These are phyloP conservation scores for Exutisphaerella laricina DNA, from an alignment of 2,329 filamentous ascomycete genomes.

Conservation along the genomic window DNA sequence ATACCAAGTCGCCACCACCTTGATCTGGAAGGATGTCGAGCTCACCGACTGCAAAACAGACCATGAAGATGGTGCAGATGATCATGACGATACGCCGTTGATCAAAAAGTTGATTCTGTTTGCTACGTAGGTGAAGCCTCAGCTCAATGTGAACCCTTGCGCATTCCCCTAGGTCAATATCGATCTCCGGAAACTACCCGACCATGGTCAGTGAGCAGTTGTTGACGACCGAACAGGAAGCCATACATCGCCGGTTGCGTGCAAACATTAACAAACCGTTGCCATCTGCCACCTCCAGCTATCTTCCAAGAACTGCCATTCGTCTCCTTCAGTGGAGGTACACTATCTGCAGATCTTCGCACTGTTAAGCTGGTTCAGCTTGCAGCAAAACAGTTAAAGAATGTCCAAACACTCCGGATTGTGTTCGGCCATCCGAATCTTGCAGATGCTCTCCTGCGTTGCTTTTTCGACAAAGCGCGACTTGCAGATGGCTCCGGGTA, in stretches of 20 bases:
- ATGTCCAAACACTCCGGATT: constrained; percentile 42
- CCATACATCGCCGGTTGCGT: constrained; percentile 40
- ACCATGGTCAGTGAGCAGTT: no score
- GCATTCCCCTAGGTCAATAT: no score
- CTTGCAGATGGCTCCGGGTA: constrained; percentile 22
- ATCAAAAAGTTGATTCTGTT: constrained; percentile 40
- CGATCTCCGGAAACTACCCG: no score
- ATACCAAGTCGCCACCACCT: constrained; percentile 34
- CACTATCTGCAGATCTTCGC: constrained; percentile 37
- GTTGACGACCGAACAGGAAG: constrained; percentile 23
- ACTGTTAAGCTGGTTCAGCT: constrained; percentile 37
- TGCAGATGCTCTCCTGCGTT: constrained; percentile 36
- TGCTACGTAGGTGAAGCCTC: constrained; percentile 33
- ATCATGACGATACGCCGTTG: constrained; percentile 41
- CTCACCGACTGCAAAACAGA: constrained; percentile 37
- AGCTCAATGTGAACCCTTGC: no score
- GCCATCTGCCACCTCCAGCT: constrained; percentile 42
- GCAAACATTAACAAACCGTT: constrained; percentile 41
- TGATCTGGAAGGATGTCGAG: constrained; percentile 39
- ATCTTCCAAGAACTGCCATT: constrained; percentile 41
- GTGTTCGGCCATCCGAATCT: constrained; percentile 42
- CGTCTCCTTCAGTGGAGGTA: constrained; percentile 36
- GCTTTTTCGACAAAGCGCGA: constrained; percentile 34
- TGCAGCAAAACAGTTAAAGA: constrained; percentile 38
- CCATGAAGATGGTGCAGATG: constrained; percentile 24